These are phyloP conservation scores for Apiosordaria backusii DNA, from an alignment of 495 filamentous ascomycete species.

Conservation along the genomic window DNA sequence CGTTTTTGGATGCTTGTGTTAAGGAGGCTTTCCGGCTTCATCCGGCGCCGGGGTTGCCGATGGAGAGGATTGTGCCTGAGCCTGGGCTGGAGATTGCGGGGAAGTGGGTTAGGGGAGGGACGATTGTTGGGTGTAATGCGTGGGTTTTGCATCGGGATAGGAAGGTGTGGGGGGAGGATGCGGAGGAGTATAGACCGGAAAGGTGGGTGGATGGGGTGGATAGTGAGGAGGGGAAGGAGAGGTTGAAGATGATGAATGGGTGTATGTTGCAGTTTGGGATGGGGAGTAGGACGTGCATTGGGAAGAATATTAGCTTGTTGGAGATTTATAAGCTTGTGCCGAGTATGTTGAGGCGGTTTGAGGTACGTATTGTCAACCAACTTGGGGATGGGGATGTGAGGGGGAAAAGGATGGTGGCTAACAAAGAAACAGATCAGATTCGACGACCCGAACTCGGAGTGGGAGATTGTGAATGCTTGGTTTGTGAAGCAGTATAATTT, in stretches of 20 bases:
- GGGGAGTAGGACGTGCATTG: slow-evolving; percentile 61
- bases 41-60: slow-evolving; percentile 57
- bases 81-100: slow-evolving; percentile 54
- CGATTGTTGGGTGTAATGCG: slow-evolving; percentile 59
- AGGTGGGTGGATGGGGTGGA: slow-evolving; percentile 50
- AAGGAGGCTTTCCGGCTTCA: slow-evolving; percentile 68
- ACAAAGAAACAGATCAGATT: slow-evolving; percentile 46
- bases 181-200: slow-evolving; percentile 56
- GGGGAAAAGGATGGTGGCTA: slow-evolving; percentile 6
- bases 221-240: too few species aligned
- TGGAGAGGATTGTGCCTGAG: slow-evolving; percentile 62
- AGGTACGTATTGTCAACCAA: slow-evolving; percentile 40
- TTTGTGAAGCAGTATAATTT: slow-evolving; percentile 69
- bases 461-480: slow-evolving; percentile 69
- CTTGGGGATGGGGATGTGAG: neutral
- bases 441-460: slow-evolving; percentile 56
- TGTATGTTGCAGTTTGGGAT: slow-evolving; percentile 61
- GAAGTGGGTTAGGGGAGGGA: slow-evolving; percentile 55
- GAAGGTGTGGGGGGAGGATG: slow-evolving; percentile 58
- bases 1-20: slow-evolving; percentile 64
- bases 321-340: slow-evolving; percentile 81
- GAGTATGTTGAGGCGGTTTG: slow-evolving; percentile 65
- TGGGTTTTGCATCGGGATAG: slow-evolving; percentile 60
- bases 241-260: slow-evolving; percentile 55
- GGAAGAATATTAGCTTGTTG: slow-evolving; percentile 68